phyloP scores from a whole-genome alignment of 2,329 filamentous ascomycete genomes.

The Scedosporium apiospermum region DNA sequence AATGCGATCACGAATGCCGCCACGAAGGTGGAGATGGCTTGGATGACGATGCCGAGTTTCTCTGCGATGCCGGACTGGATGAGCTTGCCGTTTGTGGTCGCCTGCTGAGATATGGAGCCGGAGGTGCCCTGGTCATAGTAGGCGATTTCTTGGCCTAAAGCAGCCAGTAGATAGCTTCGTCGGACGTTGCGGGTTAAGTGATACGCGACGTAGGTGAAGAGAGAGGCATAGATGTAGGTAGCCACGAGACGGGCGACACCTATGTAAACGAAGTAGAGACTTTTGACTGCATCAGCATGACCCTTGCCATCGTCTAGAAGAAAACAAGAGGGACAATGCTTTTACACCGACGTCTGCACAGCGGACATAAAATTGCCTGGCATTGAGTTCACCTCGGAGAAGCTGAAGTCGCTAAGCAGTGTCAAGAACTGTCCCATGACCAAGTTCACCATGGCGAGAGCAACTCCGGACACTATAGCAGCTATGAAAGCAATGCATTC shows the following conservation, averaged over 20 bases:
- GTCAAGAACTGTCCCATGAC: constrained; percentile 18
- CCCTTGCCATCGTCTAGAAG: background rate
- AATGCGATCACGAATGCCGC: constrained; percentile 30
- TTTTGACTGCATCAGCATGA: constrained; percentile 19
- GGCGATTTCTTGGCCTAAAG: constrained; percentile 40
- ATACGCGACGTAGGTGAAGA: constrained; percentile 27
- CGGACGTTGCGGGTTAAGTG: constrained; percentile 25
- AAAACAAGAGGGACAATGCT: background rate
- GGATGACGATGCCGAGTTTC: constrained; percentile 32
- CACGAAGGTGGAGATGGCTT: constrained; percentile 29
- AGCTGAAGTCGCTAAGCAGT: constrained; percentile 13
- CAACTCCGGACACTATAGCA: constrained; percentile 17
- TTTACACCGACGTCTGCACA: constrained; percentile 3
- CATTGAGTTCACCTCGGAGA: constrained; percentile 2
- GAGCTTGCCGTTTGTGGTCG: constrained; percentile 37
- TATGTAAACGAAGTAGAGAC: constrained; percentile 48
- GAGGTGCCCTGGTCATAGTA: constrained; percentile 39
- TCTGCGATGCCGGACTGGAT: constrained; percentile 35
- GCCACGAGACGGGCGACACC: constrained; percentile 41
- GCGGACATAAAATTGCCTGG: constrained; percentile 13
- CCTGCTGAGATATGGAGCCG: constrained; percentile 30
- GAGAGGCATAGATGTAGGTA: constrained; percentile 11
- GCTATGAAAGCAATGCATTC: constrained; percentile 14
- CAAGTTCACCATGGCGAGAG: constrained; percentile 18
- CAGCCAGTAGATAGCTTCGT: constrained; percentile 26